Conservation (phyloP, 2,329 filamentous ascomycete species). For the Ceratocystis eucalypticola region DNA sequence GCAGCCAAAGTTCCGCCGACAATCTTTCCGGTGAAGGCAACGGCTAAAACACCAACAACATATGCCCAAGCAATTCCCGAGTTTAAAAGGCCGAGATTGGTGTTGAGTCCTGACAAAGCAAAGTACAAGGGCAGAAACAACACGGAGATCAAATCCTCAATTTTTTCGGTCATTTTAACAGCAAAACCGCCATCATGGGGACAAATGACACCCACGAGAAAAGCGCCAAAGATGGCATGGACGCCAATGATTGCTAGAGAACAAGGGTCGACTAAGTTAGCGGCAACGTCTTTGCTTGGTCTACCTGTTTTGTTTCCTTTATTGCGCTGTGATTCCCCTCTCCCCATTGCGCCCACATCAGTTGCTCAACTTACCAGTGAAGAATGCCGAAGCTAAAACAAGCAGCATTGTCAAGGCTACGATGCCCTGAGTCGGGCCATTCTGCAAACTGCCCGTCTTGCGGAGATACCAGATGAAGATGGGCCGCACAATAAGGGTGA, state of each 20-base stretch:
- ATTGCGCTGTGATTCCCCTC: background rate
- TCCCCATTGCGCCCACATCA: background rate
- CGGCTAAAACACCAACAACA: constrained; percentile 64
- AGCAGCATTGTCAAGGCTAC: constrained; percentile 72
- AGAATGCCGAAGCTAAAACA: constrained; percentile 67
- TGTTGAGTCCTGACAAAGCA: constrained; percentile 78
- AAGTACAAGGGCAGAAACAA: constrained; percentile 88
- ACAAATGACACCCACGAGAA: constrained; percentile 77
- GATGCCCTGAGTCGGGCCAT: constrained; percentile 75
- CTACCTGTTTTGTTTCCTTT: background rate
- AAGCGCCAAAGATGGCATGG: constrained; percentile 88
- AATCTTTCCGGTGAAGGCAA: constrained; percentile 79
- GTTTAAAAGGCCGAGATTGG: constrained; percentile 71
- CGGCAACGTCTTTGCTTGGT: too few relatives aligned
- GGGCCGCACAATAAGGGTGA: constrained; percentile 60
- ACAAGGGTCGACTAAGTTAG: background rate
- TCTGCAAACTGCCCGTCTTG: constrained; percentile 63
- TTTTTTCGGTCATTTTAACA: constrained; percentile 83
- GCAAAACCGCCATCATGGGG: constrained; percentile 82
- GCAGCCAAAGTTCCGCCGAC: constrained; percentile 70
- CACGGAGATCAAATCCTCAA: constrained; percentile 77
- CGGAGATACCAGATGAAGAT: constrained; percentile 60
- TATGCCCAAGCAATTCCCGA: constrained; percentile 79
- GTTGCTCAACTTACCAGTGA: constrained; percentile 38
- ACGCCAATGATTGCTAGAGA: constrained; percentile 61